phyloP scores from a whole-genome alignment of 2,329 filamentous ascomycete genomes.

The Alternaria arborescens region DNA sequence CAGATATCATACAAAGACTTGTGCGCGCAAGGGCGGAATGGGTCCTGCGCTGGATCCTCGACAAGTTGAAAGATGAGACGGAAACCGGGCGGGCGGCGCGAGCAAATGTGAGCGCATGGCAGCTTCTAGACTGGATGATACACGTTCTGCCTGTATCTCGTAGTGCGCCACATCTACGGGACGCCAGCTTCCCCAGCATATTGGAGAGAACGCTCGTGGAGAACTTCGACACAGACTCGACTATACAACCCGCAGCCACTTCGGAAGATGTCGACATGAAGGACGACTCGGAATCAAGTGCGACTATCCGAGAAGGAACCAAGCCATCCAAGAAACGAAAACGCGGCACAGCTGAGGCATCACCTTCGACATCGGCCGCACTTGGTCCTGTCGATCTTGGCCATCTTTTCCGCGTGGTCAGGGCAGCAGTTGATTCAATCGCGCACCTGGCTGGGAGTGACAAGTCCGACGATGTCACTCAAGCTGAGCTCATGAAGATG shows the following conservation, averaged over 20 bases:
- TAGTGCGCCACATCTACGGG: conserved; percentile 74
- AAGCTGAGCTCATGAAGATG: conserved; percentile 49
- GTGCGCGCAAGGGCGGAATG: conserved; percentile 65
- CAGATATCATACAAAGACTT: conserved; percentile 19
- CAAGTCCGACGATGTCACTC: conserved; percentile 29
- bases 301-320: conserved; percentile 33
- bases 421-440: conserved; percentile 32
- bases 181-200: conserved; percentile 72
- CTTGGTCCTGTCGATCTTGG: conserved; percentile 20
- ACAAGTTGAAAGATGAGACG: conserved; percentile 61
- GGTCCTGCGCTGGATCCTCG: conserved; percentile 72
- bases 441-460: conserved; percentile 22
- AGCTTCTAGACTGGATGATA: conserved; percentile 68
- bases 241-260: conserved; percentile 5
- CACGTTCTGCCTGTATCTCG: conserved; percentile 73
- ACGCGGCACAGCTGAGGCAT: conserved; percentile 33
- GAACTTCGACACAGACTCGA: conserved; percentile 34
- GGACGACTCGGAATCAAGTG: conserved; percentile 40
- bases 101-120: conserved; percentile 61
- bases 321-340: conserved; percentile 49
- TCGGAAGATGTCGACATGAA: conserved; percentile 20
- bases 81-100: conserved; percentile 51
- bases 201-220: conserved; percentile 73
- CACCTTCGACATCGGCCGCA: conserved; percentile 26
- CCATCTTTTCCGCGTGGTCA: conserved; percentile 37